phyloP scores from a whole-genome alignment of 768 basidiomycete genomes.

The Pisolithus marmoratus region DNA sequence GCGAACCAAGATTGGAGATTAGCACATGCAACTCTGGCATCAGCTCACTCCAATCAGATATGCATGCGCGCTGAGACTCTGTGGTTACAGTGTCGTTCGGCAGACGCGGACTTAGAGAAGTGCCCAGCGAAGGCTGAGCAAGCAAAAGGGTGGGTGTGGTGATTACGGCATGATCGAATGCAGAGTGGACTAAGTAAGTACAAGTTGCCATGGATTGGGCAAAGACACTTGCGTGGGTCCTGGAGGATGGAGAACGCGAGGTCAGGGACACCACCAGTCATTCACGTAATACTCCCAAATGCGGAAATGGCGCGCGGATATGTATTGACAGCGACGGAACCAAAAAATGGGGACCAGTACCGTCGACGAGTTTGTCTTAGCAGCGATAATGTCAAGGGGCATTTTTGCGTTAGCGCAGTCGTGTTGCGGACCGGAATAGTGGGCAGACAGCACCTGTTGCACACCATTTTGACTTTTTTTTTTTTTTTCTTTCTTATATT shows the following conservation, averaged over 20 bases:
- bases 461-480: constrained; percentile 14
- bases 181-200: background rate
- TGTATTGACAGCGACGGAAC: constrained; percentile 12
- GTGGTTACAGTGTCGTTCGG: too few relatives aligned
- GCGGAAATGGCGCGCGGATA: background rate
- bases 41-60: too few relatives aligned
- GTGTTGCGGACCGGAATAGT: constrained; percentile 17
- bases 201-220: background rate
- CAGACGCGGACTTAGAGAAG: too few relatives aligned
- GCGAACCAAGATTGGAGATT: too few relatives aligned
- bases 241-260: background rate
- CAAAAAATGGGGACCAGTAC: constrained; percentile 10
- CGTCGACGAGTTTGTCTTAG: constrained; percentile 16
- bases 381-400: constrained; percentile 8
- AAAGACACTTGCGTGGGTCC: background rate
- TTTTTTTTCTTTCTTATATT: constrained; percentile 11
- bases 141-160: background rate
- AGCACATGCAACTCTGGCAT: too few relatives aligned
- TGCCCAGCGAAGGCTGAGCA: too few relatives aligned
- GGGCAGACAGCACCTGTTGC: constrained; percentile 25
- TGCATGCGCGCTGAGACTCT: too few relatives aligned
- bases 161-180: background rate
- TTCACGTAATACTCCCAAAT: background rate
- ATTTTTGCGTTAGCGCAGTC: background rate
- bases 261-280: background rate